Percentiles rank a stretch among this genome's conserved stretches.
phyloP scores from a whole-genome alignment of 345 rosid species.

The Eucalyptus grandis region DNA sequence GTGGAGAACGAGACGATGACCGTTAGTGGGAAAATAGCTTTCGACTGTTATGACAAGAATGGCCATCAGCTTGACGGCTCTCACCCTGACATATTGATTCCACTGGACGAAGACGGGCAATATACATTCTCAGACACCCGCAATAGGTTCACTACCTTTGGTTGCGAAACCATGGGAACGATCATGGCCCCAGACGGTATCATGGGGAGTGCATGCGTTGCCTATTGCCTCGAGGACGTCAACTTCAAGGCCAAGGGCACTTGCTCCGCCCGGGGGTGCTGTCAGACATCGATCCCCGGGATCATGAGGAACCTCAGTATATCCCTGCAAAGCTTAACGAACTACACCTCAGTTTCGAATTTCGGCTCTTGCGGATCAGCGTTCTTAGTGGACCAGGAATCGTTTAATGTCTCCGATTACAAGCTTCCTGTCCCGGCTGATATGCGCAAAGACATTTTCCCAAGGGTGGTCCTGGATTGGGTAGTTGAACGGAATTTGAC shows the following conservation, averaged over 20 bases:
- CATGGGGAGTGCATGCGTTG: accelerated
- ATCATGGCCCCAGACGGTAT: accelerated
- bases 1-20: neutral
- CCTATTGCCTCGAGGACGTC: neutral
- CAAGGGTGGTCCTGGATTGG: neutral
- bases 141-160: neutral
- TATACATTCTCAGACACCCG: neutral
- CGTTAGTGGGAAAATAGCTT: accelerated
- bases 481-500: neutral
- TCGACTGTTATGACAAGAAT: accelerated
- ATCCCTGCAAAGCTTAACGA: accelerated
- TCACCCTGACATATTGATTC: accelerated
- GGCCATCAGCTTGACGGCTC: accelerated
- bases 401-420: neutral
- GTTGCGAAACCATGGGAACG: accelerated
- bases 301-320: neutral
- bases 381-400: accelerated
- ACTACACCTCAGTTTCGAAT: accelerated
- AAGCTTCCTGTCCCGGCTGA: neutral
- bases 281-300: neutral
- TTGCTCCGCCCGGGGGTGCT: neutral
- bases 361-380: neutral
- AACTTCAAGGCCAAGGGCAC: neutral
- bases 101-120: accelerated
- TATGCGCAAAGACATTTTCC: accelerated